phyloP scores from a whole-genome alignment of 176 grass and related monocot genomes.

The Oryza glumipatula region DNA sequence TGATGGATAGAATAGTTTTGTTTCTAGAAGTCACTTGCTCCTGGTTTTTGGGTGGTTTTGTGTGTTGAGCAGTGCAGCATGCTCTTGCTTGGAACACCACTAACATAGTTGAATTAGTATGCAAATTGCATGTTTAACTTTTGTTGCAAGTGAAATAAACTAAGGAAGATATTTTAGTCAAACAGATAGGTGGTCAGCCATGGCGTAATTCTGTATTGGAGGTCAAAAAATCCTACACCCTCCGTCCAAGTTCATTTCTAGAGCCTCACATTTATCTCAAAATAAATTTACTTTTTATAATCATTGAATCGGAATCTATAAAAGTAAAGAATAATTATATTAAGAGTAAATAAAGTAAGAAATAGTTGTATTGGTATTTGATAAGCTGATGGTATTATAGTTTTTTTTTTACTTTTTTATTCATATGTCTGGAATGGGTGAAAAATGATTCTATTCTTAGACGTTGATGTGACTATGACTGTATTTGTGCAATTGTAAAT shows the following conservation, averaged over 20 bases:
- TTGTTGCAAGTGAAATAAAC: not conserved
- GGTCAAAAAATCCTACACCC: not conserved
- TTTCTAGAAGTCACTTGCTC: not conserved
- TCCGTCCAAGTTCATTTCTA: too few relatives aligned
- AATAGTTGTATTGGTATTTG: too few relatives aligned
- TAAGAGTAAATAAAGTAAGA: too few relatives aligned
- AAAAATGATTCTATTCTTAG: too few relatives aligned
- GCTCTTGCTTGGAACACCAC: conserved; percentile 29
- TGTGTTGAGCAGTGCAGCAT: not conserved
- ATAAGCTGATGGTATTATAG: too few relatives aligned
- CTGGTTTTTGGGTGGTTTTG: not conserved
- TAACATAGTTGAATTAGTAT: not conserved
- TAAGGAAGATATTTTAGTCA: not conserved
- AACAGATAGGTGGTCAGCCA: not conserved
- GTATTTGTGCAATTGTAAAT: not conserved
- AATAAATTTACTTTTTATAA: too few relatives aligned
- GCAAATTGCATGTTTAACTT: conserved; percentile 11
- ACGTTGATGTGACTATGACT: too few relatives aligned
- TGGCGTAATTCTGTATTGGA: not conserved
- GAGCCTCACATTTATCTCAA: too few relatives aligned
- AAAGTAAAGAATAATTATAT: too few relatives aligned
- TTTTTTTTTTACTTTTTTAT: too few relatives aligned
- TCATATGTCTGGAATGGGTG: too few relatives aligned
- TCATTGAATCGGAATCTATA: too few relatives aligned
- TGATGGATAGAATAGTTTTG: not conserved